Evolutionary conservation across 257 asterid genomes (phyloP).

Genomic region (Solanum microdontum): DNA sequence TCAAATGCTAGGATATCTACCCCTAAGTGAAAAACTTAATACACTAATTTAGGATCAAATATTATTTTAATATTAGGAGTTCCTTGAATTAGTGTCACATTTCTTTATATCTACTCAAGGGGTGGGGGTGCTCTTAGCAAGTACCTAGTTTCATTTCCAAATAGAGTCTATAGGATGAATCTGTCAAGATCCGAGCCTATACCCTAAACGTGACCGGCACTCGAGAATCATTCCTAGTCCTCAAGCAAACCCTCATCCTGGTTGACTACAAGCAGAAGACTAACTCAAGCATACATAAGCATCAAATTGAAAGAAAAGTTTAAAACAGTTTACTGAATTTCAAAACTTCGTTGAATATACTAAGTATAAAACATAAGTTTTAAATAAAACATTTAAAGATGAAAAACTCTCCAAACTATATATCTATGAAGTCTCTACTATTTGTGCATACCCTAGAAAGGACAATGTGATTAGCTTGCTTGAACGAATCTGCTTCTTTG

Average conservation of each 20-base stretch:
- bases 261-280: rapidly evolving
- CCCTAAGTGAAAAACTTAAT: not conserved
- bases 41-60: not conserved
- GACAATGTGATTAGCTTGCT: not conserved
- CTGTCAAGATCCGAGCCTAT: too few species aligned
- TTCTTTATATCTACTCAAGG: not conserved
- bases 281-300: too few species aligned
- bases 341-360: too few species aligned
- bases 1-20: not conserved
- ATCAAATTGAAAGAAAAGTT: too few species aligned
- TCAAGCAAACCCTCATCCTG: not conserved
- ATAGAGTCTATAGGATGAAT: not conserved
- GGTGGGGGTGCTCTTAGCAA: not conserved
- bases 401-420: too few species aligned
- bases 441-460: not conserved
- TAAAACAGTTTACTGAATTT: too few species aligned
- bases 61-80: not conserved
- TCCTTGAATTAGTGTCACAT: not conserved
- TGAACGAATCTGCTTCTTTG: not conserved
- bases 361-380: too few species aligned
- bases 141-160: not conserved
- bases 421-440: too few species aligned
- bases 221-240: too few species aligned
- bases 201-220: rapidly evolving
- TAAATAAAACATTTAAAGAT: too few species aligned